Evolutionary conservation across 345 rosid species (phyloP), one percentile per base, ranked within the genome.

Genomic region (Citrus cavaleriei): DNA sequence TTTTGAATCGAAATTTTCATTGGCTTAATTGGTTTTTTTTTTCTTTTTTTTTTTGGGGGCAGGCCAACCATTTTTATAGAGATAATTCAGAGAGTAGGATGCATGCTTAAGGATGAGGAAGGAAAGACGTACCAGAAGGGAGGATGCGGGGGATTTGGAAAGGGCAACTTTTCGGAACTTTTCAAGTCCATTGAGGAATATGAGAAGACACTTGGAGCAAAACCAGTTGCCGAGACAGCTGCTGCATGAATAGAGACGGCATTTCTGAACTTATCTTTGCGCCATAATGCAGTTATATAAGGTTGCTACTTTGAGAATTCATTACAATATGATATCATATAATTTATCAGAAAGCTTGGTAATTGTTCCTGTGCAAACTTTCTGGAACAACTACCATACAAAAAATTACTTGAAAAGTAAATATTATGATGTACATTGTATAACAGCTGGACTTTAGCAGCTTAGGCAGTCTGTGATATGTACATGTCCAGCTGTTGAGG

Each of bases 41-140:
- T 35, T 34, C 0, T 24, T 30, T 22, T 28, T 42, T 46, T 78
- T 37, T 38, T 37, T 0, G 40, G 12, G 42, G 34, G 62, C 87
- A 93, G 98, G 90, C 98, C 98, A 70, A 95, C 98, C 16, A 91
- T 95, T n/a, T 95, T 95, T 78, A 82, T 95, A 66, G 98, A 95
- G 90, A 95, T 95, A 83, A 95, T 95, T 18, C 98, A 93, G 87
- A 88, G 98, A 76, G 51, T 93, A 2, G 98, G 98, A 66, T 95
- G 98, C 81, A 89, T 90, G 93, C 77, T 84, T 42, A 82, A 87
- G 81, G 95, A 93, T 76, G 91, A 91, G 38, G 74, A 82, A 54
- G 98, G 98, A 70, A 92, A 87, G 79, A 83, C 28, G 34, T 91
- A 91, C 79, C 98, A 93, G 84, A 95, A 90, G 82, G 97, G 98